Base-by-base conservation (phyloP, 2,329 filamentous ascomycete genomes). In the Fusarium sp. region DNA sequence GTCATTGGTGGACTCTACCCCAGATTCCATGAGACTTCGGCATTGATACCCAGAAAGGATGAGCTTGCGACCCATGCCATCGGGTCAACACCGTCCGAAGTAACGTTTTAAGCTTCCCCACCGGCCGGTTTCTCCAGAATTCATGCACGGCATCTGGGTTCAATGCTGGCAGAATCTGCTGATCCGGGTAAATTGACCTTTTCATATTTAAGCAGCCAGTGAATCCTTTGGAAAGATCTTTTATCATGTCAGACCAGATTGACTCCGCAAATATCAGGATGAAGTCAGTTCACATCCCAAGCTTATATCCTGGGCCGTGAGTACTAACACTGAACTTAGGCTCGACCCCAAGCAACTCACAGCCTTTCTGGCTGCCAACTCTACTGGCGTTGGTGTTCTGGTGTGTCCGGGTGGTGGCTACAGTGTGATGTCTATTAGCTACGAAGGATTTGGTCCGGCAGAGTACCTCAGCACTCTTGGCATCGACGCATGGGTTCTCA, bases 401-500 rank as follows among this genome's bases (percentile, higher is more conserved):
- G 72, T 75, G 13, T 60, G 66, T 7, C 72, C 72, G 0, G 72
- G 72, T 0, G 72, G 72, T 28, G 72, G 72, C 7, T 75, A 75
- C 3, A 57, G 54, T 15, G 38, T 57, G 6, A 28, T 75, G 9
- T 68, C 72, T 4, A 56, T 59, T 15, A 66, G 42, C 2, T 69
- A 74, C 18, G 72, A 75, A n/a, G 72, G 72, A 6, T 38, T 49
- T 12, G 49, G 56, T 6, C 65, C 72, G 22, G 64, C 72, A 26
- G 18, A 59, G 5, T 73, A 60, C 41, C 72, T 75, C 42, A 75
- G 66, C 13, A 48, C 62, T 6, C 68, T 72, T 47, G 72, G 72
- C 7, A 73, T 75, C 24, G 72, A 75, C 44, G 72, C 72, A 1
- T 75, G 72, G 72, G 69, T 75, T 15, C 65, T 75, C 2, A 65